Base-by-base conservation (phyloP, 805 yeast species). In the Zygosaccharomyces rouxii region DNA sequence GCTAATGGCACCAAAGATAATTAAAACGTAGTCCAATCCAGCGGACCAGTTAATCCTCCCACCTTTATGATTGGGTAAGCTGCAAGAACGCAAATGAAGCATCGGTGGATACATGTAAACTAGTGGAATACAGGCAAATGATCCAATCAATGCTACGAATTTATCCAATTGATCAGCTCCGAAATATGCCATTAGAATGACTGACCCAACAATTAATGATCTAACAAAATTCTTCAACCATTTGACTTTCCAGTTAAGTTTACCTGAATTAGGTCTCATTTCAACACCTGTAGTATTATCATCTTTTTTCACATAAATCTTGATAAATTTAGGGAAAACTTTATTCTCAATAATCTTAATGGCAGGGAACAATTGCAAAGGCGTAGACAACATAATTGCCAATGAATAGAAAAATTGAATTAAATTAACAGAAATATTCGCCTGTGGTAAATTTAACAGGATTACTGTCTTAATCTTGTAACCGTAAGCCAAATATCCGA, bases 51-150 rank as follows among this genome's bases (percentile, higher is more conserved):
- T 61, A 1, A 43, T 38, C 19, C 39, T 49, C 19, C 46, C 28
- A 1, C 38, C 48, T 4, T 31, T 39, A 7, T 51, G 52, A 11
- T 62, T 40, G 2, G 62, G 61, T 25, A 67, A 58, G 9, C 73
- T 71, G 52, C 81, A 78, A 47, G 80, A 71, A 59, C 71, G 76
- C 47, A 80, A 71, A 59, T 86, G 94, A 46, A 86, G 69, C 74
- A 86, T 73, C 14, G 95, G 94, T 7, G 95, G 94, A 59, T 86
- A 85, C 80, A 86, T 82, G 69, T 86, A 86, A 4, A 86, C 94
- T 69, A 86, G 74, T 1, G 95, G 95, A 47, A 86, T 84, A 59
- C 95, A 86, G 1, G 92, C 90, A 69, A 86, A 83, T 45, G 89
- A 84, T 3, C 95, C 95, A 45, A 86, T 85, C 60, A 86, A 81